Base-by-base conservation (phyloP, 2,329 filamentous ascomycete genomes). In the Cryphonectria nitschkei region DNA sequence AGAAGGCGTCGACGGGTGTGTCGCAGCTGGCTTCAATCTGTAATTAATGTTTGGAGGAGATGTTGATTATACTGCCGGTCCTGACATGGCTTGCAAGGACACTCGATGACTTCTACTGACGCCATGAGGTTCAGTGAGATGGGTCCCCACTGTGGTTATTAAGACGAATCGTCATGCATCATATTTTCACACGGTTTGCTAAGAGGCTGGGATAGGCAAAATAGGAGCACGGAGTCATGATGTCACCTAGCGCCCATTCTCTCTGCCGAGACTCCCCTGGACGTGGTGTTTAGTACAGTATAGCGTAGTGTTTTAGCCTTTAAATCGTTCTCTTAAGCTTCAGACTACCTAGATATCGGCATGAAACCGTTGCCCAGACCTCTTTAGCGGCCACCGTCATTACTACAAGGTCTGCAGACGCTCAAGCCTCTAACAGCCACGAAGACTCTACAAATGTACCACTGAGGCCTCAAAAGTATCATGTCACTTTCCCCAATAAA, bases 161-260 rank as follows among this genome's bases (percentile, higher is more conserved):
- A 7, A 39, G 16, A n/a, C 46, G 46, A 32, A 13, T 37, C 56
- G 16, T 61, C 56, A 34, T 61, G 56, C 32, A 61, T 39, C 56
- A 1, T 50, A 13, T 60, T 22, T 34, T 34, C 34, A 29, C 54
- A 61, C 1, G 32, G 32, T 34, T 37, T n/a, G n/a, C 2, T 8
- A 26, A n/a, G 43, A 13, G 43, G 43, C 32, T 50, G 16, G 52
- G 13, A 29, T 56, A 11, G 5, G 19, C 32, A 26, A 29, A 43
- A 29, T 32, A 29, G 9, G 14, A 32, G 39, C 39, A 37, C 50
- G 13, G 16, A 67, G 50, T 67, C 34, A 67, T 67, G 65, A 67
- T 67, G 65, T 67, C 65, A 67, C 65, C 43, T 29, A 11, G 34
- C 32, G 8, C 16, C 58, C 19, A 19, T 7, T n/a, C 6, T n/a